Percentiles rank a stretch among this genome's conserved stretches.
phyloP scores from a whole-genome alignment of 371 early-diverging fungal species.

The Mortierella sp. region DNA sequence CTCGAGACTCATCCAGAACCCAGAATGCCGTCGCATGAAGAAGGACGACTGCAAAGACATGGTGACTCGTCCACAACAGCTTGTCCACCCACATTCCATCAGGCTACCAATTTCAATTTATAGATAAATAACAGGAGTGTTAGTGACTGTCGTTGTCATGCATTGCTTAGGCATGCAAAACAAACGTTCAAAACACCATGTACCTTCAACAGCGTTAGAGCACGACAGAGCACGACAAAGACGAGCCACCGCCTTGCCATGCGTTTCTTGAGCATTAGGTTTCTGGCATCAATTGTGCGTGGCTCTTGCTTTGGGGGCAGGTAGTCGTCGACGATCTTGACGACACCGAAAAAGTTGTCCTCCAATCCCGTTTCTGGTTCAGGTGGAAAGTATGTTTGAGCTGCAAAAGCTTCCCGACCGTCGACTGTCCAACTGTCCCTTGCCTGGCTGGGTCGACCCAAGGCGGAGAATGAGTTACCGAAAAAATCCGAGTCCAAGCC shows the following conservation, averaged over 20 bases:
- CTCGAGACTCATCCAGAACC: constrained; percentile 40
- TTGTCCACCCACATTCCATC: not conserved
- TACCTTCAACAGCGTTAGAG: constrained; percentile 22
- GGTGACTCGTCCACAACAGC: constrained; percentile 6
- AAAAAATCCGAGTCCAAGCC: not conserved
- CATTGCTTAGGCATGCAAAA: not conserved
- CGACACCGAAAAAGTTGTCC: constrained; percentile 55
- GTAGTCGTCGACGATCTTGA: constrained; percentile 57
- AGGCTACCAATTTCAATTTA: not conserved
- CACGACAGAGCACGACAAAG: constrained; percentile 24
- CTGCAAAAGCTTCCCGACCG: constrained; percentile 36
- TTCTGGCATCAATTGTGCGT: constrained; percentile 39
- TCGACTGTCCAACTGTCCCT: constrained; percentile 1
- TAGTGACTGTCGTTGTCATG: not conserved
- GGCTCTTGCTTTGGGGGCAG: constrained; percentile 31
- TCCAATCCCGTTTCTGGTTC: constrained; percentile 54
- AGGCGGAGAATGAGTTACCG: constrained; percentile 9
- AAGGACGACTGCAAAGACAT: constrained; percentile 21
- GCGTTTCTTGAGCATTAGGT: constrained; percentile 51
- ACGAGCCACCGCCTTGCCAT: constrained; percentile 43
- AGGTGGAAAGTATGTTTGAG: constrained; percentile 48
- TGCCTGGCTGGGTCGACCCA: constrained; percentile 1
- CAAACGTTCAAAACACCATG: not conserved
- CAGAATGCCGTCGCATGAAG: constrained; percentile 50
- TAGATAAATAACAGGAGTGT: not conserved